Base-by-base conservation (phyloP, 176 grass and related monocot genomes). In the Phragmites australis region DNA sequence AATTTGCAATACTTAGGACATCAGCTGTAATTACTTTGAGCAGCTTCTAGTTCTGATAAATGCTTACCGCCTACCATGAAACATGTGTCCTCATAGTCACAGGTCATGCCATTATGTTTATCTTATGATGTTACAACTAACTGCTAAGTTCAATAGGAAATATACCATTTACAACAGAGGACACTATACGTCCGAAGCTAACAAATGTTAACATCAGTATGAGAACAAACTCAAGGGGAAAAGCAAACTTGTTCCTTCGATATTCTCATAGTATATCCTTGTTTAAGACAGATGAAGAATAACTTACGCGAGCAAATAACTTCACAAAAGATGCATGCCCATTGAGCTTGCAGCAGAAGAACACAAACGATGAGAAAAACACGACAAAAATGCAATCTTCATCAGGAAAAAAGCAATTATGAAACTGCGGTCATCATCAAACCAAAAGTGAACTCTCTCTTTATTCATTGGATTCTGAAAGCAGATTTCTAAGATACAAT, bases 221-320 rank as follows among this genome's bases (percentile, higher is more conserved):
- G 6, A 81, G 45, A 55, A 50, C 21, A 69, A 44, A 70, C 21
- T 71, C 12, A 64, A 64, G 65, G 37, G 52, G 16, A 62, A 69
- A 27, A 61, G 51, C 39, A 77, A 77, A 66, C 47, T 85, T 81
- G 65, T 6, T 25, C 47, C 29, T 42, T 79, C 75, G 41, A 41
- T 79, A 65, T 72, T 85, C 40, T 81, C 51, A 46, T 64, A 40
- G 39, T 46, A 40, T 70, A 59, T 77, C 48, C 56, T 77, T 78
- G 66, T 57, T 76, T 40, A 72, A 70, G 39, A 85, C 40, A 37
- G 40, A 30, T 68, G 1, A 65, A 81, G 82, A 82, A 85, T 86
- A 82, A 85, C 82, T 89, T 86, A 78, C 58, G 54, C 53, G 49
- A 84, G 48, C 81, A 88, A 87, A 83, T 65, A 83, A 39, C 75